A percentile compares a stretch with the other conserved stretches of the same genome.
Evolutionary conservation across 495 filamentous ascomycete genomes (phyloP).

Genomic region (Xylaria cubensis): DNA sequence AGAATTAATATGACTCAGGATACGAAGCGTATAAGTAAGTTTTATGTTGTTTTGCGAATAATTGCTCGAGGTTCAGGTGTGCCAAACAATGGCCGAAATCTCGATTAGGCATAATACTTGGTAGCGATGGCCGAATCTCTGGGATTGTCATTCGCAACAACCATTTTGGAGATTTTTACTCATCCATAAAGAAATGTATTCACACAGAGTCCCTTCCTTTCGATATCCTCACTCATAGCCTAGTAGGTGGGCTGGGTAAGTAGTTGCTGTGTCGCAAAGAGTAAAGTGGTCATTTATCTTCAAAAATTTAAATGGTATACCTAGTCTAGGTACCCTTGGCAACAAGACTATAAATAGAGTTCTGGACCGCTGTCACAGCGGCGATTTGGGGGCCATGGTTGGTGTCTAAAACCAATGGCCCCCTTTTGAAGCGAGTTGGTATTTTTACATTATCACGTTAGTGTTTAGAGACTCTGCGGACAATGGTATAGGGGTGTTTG

Average conservation of each 20-base stretch:
- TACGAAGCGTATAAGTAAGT: neutral
- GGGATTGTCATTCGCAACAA: no score
- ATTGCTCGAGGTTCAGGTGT: neutral
- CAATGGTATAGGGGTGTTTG: neutral
- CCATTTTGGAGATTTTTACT: neutral
- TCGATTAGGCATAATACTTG: neutral
- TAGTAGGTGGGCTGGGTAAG: neutral
- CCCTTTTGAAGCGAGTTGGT: neutral
- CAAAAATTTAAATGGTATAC: neutral
- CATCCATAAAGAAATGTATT: neutral
- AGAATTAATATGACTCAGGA: conserved; percentile 2
- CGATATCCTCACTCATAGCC: neutral
- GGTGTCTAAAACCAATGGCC: neutral
- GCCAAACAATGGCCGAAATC: neutral
- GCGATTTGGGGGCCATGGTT: neutral
- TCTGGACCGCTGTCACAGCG: no score
- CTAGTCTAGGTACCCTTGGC: neutral
- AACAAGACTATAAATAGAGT: neutral
- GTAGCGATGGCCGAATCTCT: neutral
- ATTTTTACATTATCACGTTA: neutral
- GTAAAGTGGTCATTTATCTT: neutral
- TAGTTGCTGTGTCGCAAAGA: neutral
- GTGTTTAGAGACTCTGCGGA: neutral
- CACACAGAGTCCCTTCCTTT: neutral
- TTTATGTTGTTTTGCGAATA: neutral